Evolutionary conservation across 495 filamentous ascomycete genomes (phyloP), one percentile per base, ranked within the genome.

Genomic region (Annulohypoxylon maeteangense): DNA sequence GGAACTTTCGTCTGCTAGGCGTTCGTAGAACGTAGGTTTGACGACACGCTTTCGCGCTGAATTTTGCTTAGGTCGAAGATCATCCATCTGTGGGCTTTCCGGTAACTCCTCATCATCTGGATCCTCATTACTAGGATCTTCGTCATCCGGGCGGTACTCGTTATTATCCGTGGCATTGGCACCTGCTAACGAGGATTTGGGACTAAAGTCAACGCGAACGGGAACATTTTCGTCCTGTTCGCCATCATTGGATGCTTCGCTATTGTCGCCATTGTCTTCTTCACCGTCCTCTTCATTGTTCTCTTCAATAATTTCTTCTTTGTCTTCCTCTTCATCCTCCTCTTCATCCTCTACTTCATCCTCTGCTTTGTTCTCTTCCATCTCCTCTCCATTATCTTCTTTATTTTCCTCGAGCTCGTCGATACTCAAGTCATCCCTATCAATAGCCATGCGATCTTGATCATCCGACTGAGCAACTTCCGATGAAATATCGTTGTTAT

Each of bases 1-100:
- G 12, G 32, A 31, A 12, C 34, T 56, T 34, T 32, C 61, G 2
- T 73, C 70, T 25, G 48, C 59, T n/a, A 65, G 34, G 12, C 70
- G 75, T 48, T 64, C 65, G n/a, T 58, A 76, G 44, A 68, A 78
- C n/a, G 61, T 61, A 0, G 62, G 71, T 45, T 76, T 78, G 1
- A 34, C 68, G 3, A 74, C 16, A 23, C 75, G 75, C 23, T 74
- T 78, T 58, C 73, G 63, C 38, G 65, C 53, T 4, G 67, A 71
- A 12, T 40, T 25, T 16, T 57, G 32, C 36, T 57, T 75, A 14
- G 65, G 36, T 36, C 45, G 50, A 3, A 45, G 62, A 38, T 36
- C 20, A 18, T 36, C 22, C 12, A 14, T 32, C 11, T 22, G 18
- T 8, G 14, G 31, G 34, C 32, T 4, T 8, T 54, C 45, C 8